Conservation (phyloP, 2,329 filamentous ascomycete species). For the Phyllosticta citriasiana region DNA sequence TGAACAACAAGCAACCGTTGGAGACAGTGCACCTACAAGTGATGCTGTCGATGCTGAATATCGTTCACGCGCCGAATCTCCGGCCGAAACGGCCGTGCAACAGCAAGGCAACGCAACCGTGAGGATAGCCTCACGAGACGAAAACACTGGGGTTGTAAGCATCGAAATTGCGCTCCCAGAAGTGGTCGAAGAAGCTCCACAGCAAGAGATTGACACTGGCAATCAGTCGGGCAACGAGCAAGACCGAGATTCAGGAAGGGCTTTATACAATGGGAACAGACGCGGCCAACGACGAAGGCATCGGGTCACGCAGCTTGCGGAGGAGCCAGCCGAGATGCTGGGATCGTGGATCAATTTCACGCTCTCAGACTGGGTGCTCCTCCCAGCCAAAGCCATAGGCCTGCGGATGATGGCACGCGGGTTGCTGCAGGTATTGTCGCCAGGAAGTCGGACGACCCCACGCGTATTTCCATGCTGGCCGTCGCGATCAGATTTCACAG, state of each 20-base stretch:
- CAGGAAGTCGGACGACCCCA: neutral
- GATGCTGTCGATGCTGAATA: neutral
- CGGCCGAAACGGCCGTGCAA: slow-evolving; percentile 1
- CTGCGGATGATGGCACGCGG: slow-evolving; percentile 20
- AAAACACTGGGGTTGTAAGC: slow-evolving; percentile 22
- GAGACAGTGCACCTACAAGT: neutral
- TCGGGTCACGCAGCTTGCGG: slow-evolving; percentile 27
- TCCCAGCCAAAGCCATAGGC: slow-evolving; percentile 23
- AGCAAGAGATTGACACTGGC: slow-evolving; percentile 18
- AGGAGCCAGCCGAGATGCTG: slow-evolving; percentile 24
- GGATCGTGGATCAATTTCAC: slow-evolving; percentile 23
- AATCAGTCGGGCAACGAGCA: slow-evolving; percentile 2
- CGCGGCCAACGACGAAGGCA: slow-evolving; percentile 12
- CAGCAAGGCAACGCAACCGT: slow-evolving; percentile 23
- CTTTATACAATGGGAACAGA: neutral
- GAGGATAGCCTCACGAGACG: slow-evolving; percentile 25
- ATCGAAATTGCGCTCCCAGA: slow-evolving; percentile 29
- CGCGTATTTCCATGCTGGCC: neutral
- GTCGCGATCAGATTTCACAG: neutral
- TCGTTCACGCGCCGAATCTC: slow-evolving; percentile 11
- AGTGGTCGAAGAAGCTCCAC: neutral
- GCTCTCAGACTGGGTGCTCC: slow-evolving; percentile 20
- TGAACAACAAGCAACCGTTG: neutral
- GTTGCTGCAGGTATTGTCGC: slow-evolving; percentile 12
- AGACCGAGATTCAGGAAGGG: neutral